A percentile compares a stretch with the other conserved stretches of the same genome.
These are phyloP conservation scores for Stentor roeselii DNA, from an alignment of 73 alveolate genomes.

Conservation along the genomic window DNA sequence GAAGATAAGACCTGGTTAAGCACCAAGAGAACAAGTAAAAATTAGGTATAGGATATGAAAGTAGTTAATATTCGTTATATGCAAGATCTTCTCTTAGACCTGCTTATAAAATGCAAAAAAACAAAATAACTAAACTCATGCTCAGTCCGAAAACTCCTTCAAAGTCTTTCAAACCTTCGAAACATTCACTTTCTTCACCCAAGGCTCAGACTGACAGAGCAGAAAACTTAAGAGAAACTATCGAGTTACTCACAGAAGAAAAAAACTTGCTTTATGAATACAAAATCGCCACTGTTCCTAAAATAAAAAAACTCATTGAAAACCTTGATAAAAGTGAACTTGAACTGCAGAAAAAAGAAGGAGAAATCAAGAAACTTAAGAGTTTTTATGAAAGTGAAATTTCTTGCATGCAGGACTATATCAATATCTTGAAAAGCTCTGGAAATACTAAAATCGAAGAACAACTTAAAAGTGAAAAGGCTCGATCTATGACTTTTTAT, in stretches of 20 bases:
- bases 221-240: background rate
- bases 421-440: background rate
- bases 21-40: background rate
- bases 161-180: too few relatives aligned
- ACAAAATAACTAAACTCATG: too few relatives aligned
- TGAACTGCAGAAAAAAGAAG: background rate
- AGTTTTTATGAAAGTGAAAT: background rate
- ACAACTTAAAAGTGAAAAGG: background rate
- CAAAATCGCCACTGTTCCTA: background rate
- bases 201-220: background rate
- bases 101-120: too few relatives aligned
- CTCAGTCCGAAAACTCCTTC: too few relatives aligned
- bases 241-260: background rate
- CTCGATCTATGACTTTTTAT: background rate
- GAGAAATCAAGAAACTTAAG: background rate
- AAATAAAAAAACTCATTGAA: too few relatives aligned
- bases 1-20: constrained; percentile 17
- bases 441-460: background rate
- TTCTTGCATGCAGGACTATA: constrained; percentile 1
- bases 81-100: too few relatives aligned
- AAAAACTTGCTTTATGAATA: background rate
- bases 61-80: too few relatives aligned
- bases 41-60: background rate
- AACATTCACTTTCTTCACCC: too few relatives aligned
- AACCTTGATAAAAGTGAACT: background rate